Evolutionary conservation across 2,329 filamentous ascomycete genomes (phyloP), one percentile per base, ranked within the genome.

Genomic region (Paecilomyces sp.): DNA sequence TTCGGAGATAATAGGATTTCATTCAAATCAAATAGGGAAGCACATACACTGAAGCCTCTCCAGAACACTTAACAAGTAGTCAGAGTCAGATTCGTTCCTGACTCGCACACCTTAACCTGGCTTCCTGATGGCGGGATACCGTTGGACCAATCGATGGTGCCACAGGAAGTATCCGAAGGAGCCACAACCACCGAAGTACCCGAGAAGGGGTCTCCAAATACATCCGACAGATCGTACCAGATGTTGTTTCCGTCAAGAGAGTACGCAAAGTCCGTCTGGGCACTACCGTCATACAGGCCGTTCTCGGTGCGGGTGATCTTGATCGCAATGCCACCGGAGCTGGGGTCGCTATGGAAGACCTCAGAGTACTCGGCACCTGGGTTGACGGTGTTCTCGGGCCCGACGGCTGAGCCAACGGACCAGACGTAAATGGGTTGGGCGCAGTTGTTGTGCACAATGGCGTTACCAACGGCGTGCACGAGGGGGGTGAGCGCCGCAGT

Each of bases 161-260:
- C 18, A 56, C 63, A 65, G 4, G 55, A 31, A 2, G 59, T 61
- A 7, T 67, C 65, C 11, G 68, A 60, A 6, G 69, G 67, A 5
- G 55, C 5, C 36, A 75, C 33, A 11, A 25, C 57, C 13, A 75
- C 69, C 1, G 55, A 34, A 12, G 64, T 56, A 12, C 72, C 72
- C 8, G 59, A 58, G 61, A 79, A 79, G 3, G 77, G 72, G 63
- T 79, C 74, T 8, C 77, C 77, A 66, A 76, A 74, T 18, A 79
- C 74, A 70, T 79, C 75, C 3, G 73, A 75, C 50, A 79, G 64
- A 64, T 78, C 76, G 61, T 78, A 79, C 68, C 74, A 77, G 55
- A 79, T 68, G 34, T 62, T 61, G 15, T 70, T 41, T 12, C 24
- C 64, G 54, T 67, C 63, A 22, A 77, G 65, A 34, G 71, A 77